phyloP scores from a whole-genome alignment of 116 monocot species.

The Papilionanthe hybrid region DNA sequence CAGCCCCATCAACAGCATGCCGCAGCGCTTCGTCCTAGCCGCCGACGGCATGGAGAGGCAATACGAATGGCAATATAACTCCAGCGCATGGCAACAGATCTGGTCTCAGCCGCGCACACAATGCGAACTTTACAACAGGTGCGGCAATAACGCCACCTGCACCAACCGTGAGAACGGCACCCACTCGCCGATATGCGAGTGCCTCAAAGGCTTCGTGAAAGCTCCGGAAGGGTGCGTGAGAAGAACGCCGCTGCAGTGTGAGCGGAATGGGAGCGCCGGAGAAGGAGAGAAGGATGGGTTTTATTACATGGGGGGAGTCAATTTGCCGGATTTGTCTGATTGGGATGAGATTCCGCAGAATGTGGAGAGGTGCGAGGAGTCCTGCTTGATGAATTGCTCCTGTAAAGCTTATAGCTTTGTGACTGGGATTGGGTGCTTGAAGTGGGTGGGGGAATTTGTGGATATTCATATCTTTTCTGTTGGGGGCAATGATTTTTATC shows the following conservation, averaged over 20 bases:
- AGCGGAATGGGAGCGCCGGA: slow-evolving; percentile 3
- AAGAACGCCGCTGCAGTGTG: slow-evolving; percentile 19
- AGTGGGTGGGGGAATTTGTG: slow-evolving; percentile 27
- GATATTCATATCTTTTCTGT: slow-evolving; percentile 22
- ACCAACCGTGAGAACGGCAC: not conserved
- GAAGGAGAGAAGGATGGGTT: slow-evolving; percentile 24
- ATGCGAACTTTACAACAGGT: slow-evolving; percentile 25
- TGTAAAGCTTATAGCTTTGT: slow-evolving; percentile 53
- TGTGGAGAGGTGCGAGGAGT: slow-evolving; percentile 15
- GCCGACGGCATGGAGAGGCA: slow-evolving; percentile 6
- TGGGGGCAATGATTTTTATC: slow-evolving; percentile 28
- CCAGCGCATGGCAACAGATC: not conserved
- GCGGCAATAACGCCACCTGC: slow-evolving; percentile 20
- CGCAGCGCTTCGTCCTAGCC: slow-evolving; percentile 11
- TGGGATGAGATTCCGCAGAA: not conserved
- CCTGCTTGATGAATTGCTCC: slow-evolving; percentile 48
- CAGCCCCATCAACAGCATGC: slow-evolving; percentile 4
- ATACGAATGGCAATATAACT: not conserved
- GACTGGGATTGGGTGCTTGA: slow-evolving; percentile 34
- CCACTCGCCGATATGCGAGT: slow-evolving; percentile 16
- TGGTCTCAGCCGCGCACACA: slow-evolving; percentile 9
- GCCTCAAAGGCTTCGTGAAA: slow-evolving; percentile 29
- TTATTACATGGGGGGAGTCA: slow-evolving; percentile 30
- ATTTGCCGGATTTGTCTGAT: slow-evolving; percentile 45
- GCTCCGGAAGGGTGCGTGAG: slow-evolving; percentile 21